A percentile compares a stretch with the other conserved stretches of the same genome.
Conservation (phyloP, 768 basidiomycete genomes). For the Russula virescens region DNA sequence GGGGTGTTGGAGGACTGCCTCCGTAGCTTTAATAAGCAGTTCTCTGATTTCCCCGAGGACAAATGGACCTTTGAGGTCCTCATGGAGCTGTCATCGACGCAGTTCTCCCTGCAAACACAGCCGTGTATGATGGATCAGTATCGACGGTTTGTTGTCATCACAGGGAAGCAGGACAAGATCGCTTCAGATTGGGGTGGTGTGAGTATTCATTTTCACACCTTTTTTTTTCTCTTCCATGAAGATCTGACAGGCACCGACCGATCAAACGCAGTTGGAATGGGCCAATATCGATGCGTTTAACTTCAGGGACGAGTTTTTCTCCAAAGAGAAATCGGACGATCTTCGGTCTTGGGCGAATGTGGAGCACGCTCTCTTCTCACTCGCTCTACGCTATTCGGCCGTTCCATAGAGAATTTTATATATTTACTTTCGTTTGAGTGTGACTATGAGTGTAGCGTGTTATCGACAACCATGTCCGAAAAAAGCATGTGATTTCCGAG, state of each 20-base stretch:
- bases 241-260: slow-evolving; percentile 2
- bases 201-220: slow-evolving; percentile 28
- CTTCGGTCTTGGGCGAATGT: slow-evolving; percentile 10
- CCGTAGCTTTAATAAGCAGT: slow-evolving; percentile 35
- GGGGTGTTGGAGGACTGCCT: slow-evolving; percentile 43
- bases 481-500: slow-evolving; percentile 17
- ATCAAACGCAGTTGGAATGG: slow-evolving; percentile 53
- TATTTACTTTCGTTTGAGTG: background rate
- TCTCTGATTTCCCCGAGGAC: slow-evolving; percentile 32
- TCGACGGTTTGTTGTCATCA: slow-evolving; percentile 62
- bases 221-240: slow-evolving; percentile 2
- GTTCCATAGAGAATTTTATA: background rate
- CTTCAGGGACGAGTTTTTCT: slow-evolving; percentile 56
- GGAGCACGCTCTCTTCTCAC: slow-evolving; percentile 8
- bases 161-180: slow-evolving; percentile 32
- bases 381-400: background rate
- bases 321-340: slow-evolving; percentile 19
- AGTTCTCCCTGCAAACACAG: slow-evolving; percentile 47
- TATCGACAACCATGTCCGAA: too few species aligned
- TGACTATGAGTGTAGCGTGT: too few species aligned
- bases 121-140: slow-evolving; percentile 55
- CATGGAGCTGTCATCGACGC: slow-evolving; percentile 35
- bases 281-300: slow-evolving; percentile 38
- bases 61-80: slow-evolving; percentile 39
- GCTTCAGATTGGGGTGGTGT: slow-evolving; percentile 41